Evolutionary conservation across 2,329 filamentous ascomycete genomes (phyloP).

Genomic region (Paramyrothecium sp.): DNA sequence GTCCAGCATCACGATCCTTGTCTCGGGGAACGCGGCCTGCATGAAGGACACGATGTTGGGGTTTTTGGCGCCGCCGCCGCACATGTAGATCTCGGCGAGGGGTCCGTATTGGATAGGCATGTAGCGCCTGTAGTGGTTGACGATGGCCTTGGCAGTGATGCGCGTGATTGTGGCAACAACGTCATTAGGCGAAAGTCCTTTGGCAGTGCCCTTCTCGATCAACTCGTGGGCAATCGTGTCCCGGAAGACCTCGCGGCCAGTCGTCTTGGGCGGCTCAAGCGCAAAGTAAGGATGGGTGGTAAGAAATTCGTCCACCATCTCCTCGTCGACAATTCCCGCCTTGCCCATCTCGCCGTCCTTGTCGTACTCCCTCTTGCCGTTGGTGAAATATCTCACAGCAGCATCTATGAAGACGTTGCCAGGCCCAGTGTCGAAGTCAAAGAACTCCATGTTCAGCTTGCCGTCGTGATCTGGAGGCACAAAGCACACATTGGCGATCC

Average conservation of each 20-base stretch:
- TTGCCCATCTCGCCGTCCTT: conserved; percentile 40
- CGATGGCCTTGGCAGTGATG: conserved; percentile 35
- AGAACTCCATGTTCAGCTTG: conserved; percentile 6
- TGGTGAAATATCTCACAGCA: conserved; percentile 19
- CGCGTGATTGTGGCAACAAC: conserved; percentile 49
- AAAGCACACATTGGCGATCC: conserved; percentile 61
- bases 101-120: conserved; percentile 3
- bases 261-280: conserved; percentile 42
- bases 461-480: background rate
- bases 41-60: conserved; percentile 55
- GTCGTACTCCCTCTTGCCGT: conserved; percentile 48
- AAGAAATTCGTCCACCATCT: conserved; percentile 42
- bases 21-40: conserved; percentile 44
- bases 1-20: conserved; percentile 53
- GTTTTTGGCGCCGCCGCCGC: conserved; percentile 56
- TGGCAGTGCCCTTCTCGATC: conserved; percentile 35
- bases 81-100: conserved; percentile 56
- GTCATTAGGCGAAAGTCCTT: conserved; percentile 38
- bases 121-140: conserved; percentile 12
- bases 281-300: conserved; percentile 36
- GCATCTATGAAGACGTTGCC: conserved; percentile 35
- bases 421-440: conserved; percentile 45
- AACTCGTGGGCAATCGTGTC: conserved; percentile 43
- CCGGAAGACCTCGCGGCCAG: conserved; percentile 49
- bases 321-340: conserved; percentile 29